phyloP scores from a whole-genome alignment of 2,329 filamentous ascomycete genomes.

The Phyllachora maydis region DNA sequence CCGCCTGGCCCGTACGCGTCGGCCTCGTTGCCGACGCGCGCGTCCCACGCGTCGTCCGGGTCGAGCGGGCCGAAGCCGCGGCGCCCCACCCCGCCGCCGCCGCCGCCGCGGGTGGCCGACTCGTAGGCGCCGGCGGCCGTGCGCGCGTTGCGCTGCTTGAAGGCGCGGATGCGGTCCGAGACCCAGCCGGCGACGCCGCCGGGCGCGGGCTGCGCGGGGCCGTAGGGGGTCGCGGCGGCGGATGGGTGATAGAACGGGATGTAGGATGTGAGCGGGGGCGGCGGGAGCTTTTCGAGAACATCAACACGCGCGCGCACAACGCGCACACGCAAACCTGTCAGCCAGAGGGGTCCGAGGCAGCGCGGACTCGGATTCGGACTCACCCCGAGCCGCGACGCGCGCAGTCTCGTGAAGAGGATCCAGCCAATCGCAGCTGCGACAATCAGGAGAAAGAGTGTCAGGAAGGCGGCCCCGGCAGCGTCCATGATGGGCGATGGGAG shows the following conservation, averaged over 20 bases:
- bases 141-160: constrained; percentile 45
- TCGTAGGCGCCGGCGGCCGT: constrained; percentile 56
- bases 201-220: constrained; percentile 29
- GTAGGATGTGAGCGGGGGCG: constrained; percentile 44
- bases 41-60: constrained; percentile 73
- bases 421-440: constrained; percentile 38
- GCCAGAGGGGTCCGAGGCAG: too few species aligned
- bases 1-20: constrained; percentile 36
- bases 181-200: constrained; percentile 55
- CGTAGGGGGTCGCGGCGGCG: constrained; percentile 20
- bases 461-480: constrained; percentile 46
- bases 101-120: constrained; percentile 17
- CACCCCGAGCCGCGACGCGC: constrained; percentile 52
- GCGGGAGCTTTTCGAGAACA: too few species aligned
- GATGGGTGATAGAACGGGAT: constrained; percentile 54
- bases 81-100: constrained; percentile 25
- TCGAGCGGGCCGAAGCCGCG: constrained; percentile 57
- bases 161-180: constrained; percentile 38
- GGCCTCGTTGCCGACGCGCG: constrained; percentile 57
- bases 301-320: too few species aligned
- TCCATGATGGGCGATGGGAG: constrained; percentile 20
- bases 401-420: constrained; percentile 51
- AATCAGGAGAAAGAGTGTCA: constrained; percentile 46
- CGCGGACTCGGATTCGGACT: constrained; percentile 10
- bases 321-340: too few species aligned